phyloP scores from a whole-genome alignment of 495 filamentous ascomycete genomes.

The Neurospora cerealis region DNA sequence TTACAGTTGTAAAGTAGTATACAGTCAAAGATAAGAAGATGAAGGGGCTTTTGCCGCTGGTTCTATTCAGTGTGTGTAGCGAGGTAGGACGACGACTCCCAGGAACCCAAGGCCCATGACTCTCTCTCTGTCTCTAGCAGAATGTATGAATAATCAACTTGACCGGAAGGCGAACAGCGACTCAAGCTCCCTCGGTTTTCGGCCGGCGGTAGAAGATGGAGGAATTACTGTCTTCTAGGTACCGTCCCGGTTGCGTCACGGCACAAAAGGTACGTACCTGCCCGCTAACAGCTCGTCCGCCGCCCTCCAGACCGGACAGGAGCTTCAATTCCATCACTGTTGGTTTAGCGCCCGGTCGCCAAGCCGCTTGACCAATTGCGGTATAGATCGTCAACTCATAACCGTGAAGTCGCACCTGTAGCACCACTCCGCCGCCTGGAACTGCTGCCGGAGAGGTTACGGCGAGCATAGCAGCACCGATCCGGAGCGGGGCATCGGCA shows the following conservation, averaged over 20 bases:
- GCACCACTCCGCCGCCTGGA: background rate
- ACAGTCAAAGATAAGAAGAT: background rate
- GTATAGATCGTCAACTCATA: background rate
- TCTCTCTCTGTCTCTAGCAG: background rate
- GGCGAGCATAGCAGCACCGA: background rate
- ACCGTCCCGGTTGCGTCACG: background rate
- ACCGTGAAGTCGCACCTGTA: background rate
- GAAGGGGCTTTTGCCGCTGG: background rate
- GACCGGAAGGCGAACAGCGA: background rate
- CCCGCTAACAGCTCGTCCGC: background rate
- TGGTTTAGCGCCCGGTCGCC: background rate
- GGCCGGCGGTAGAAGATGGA: background rate
- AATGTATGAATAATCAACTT: background rate
- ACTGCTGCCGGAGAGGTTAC: background rate
- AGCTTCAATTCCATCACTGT: background rate
- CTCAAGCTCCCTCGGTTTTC: background rate
- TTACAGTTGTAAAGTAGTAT: background rate
- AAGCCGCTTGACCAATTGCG: background rate
- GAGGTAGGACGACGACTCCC: background rate
- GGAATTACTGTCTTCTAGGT: background rate
- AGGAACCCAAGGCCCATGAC: background rate
- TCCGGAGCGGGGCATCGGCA: background rate
- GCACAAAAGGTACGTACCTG: background rate
- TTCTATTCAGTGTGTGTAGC: background rate
- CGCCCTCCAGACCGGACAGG: background rate